These are phyloP conservation scores for Calocybe cyanea DNA, from an alignment of 768 basidiomycete species.

Conservation along the genomic window DNA sequence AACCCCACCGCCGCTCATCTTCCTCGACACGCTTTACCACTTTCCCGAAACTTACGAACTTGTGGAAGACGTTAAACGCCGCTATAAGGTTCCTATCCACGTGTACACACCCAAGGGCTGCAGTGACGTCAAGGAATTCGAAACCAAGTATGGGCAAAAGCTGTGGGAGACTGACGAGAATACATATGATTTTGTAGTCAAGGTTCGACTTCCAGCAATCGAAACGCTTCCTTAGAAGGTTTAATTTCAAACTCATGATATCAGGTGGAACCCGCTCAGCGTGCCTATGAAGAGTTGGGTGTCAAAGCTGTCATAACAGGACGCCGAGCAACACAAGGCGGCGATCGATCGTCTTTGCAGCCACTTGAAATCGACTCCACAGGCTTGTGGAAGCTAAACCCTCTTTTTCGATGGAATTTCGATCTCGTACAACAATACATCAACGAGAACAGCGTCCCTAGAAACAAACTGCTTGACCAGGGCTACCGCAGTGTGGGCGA, in stretches of 20 bases:
- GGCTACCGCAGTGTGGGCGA: slow-evolving; percentile 97
- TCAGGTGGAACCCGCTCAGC: slow-evolving; percentile 89
- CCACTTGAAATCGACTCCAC: slow-evolving; percentile 90
- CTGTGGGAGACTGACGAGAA: slow-evolving; percentile 89
- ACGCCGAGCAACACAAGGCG: slow-evolving; percentile 89
- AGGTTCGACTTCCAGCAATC: slow-evolving; percentile 44
- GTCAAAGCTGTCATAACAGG: slow-evolving; percentile 94
- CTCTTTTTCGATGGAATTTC: slow-evolving; percentile 88
- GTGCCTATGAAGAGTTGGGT: slow-evolving; percentile 76
- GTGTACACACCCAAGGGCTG: slow-evolving; percentile 79
- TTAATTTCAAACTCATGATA: background rate
- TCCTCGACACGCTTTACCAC: slow-evolving; percentile 96
- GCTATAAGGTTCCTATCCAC: slow-evolving; percentile 70
- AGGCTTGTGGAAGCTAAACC: slow-evolving; percentile 92
- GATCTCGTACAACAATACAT: slow-evolving; percentile 81
- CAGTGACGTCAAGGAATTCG: slow-evolving; percentile 67
- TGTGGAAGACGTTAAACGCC: slow-evolving; percentile 72
- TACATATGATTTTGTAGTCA: slow-evolving; percentile 87
- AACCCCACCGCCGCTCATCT: slow-evolving; percentile 79
- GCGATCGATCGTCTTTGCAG: slow-evolving; percentile 74
- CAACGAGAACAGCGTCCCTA: slow-evolving; percentile 75
- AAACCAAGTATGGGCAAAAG: slow-evolving; percentile 69
- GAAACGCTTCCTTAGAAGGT: background rate
- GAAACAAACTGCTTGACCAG: slow-evolving; percentile 81
- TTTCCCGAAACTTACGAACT: slow-evolving; percentile 92